Percentiles rank a stretch among this genome's conserved stretches.
phyloP scores from a whole-genome alignment of 1,284 basidiomycete genomes.

The Ustilago hordei region DNA sequence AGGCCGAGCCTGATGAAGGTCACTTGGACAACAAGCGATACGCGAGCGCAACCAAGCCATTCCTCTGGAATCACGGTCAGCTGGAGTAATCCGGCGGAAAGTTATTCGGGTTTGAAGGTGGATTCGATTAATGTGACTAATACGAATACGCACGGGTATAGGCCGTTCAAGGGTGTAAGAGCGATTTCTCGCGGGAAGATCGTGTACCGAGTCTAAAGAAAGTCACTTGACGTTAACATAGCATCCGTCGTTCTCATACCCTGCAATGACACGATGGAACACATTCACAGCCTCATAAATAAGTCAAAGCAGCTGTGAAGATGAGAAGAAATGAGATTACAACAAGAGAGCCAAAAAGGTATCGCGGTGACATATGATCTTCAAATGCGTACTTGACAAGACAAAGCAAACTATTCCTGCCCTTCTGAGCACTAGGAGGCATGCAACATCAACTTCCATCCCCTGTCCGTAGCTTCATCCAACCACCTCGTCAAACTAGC shows the following conservation, averaged over 20 bases:
- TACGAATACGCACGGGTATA: constrained; percentile 68
- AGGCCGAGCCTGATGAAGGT: constrained; percentile 42
- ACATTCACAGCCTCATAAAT: too few species aligned
- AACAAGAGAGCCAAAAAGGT: constrained; percentile 5
- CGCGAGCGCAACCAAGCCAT: constrained; percentile 71
- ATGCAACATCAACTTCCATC: constrained; percentile 89
- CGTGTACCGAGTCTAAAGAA: constrained; percentile 44
- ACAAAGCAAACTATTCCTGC: background rate
- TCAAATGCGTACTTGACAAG: background rate
- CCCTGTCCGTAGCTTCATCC: constrained; percentile 72
- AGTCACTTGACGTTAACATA: background rate
- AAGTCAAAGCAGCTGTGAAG: background rate
- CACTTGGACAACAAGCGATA: constrained; percentile 33
- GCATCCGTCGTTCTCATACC: background rate
- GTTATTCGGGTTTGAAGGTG: constrained; percentile 83
- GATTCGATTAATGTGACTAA: constrained; percentile 83
- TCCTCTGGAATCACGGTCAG: constrained; percentile 79
- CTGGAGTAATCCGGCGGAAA: constrained; percentile 80
- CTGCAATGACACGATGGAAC: background rate
- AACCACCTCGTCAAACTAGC: constrained; percentile 83
- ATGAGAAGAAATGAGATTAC: constrained; percentile 1
- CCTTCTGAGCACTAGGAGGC: constrained; percentile 71
- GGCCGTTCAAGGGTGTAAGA: constrained; percentile 77
- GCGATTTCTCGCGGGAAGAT: constrained; percentile 66
- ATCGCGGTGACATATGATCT: constrained; percentile 11